Conservation (phyloP, 441 rosid genomes). For the Theobroma grandiflorum region DNA sequence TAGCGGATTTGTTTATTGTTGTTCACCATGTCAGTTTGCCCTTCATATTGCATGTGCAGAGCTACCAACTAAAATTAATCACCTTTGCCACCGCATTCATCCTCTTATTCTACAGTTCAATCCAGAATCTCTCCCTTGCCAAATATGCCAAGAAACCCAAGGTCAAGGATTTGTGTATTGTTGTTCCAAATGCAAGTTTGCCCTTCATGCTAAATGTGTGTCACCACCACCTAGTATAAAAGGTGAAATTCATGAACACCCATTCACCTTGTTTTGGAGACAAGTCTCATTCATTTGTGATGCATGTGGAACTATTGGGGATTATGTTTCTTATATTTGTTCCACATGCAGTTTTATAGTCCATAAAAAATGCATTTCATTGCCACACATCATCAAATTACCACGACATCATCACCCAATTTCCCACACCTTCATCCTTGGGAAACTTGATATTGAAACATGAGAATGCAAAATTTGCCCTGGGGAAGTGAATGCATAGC, state of each 20-base stretch:
- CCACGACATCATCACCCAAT: conserved; percentile 29
- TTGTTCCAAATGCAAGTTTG: conserved; percentile 30
- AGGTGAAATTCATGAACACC: conserved; percentile 30
- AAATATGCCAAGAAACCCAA: conserved; percentile 14
- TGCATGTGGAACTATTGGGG: conserved; percentile 16
- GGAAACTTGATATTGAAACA: not conserved
- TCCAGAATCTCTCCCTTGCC: conserved; percentile 9
- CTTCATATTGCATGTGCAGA: not conserved
- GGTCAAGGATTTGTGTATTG: not conserved
- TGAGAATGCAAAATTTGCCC: conserved; percentile 24
- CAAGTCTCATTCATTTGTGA: conserved; percentile 23
- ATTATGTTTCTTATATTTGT: not conserved
- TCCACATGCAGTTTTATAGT: conserved; percentile 15
- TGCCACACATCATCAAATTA: conserved; percentile 26
- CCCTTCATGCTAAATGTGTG: conserved; percentile 25
- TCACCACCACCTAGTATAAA: not conserved
- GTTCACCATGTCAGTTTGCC: not conserved
- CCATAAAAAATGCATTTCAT: conserved; percentile 32
- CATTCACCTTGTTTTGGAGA: conserved; percentile 20
- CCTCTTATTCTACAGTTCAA: conserved; percentile 19
- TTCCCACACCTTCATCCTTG: conserved; percentile 17
- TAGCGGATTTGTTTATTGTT: not conserved
- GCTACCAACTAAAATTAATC: not conserved
- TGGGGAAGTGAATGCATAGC: not conserved
- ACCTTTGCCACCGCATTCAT: conserved; percentile 2